Evolutionary conservation across 768 basidiomycete species (phyloP).

Genomic region (Antrodiella citrinella): DNA sequence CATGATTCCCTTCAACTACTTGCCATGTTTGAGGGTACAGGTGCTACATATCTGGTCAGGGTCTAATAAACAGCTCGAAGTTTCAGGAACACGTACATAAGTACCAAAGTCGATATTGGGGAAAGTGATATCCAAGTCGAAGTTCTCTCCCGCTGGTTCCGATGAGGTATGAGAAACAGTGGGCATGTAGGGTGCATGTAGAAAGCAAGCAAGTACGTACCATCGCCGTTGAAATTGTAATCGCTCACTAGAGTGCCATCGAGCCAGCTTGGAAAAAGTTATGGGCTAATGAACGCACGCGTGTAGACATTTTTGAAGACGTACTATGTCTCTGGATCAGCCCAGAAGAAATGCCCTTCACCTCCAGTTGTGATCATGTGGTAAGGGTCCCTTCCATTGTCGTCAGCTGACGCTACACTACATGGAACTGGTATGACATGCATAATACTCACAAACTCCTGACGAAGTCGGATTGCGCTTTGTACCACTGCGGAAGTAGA

Average conservation of each 20-base stretch:
- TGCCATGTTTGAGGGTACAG: constrained; percentile 19
- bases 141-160: constrained; percentile 46
- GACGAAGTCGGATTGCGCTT: constrained; percentile 42
- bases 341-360: constrained; percentile 49
- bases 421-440: neutral
- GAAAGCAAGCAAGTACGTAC: constrained; percentile 17
- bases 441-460: constrained; percentile 35
- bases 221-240: constrained; percentile 51
- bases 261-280: constrained; percentile 24
- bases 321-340: constrained; percentile 29
- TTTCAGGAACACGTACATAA: constrained; percentile 39
- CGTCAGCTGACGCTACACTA: neutral
- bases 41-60: constrained; percentile 15
- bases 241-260: constrained; percentile 38
- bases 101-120: constrained; percentile 49
- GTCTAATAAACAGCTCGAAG: neutral
- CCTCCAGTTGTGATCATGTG: constrained; percentile 51
- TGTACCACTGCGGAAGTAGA: constrained; percentile 42
- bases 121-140: constrained; percentile 37
- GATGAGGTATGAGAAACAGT: no score
- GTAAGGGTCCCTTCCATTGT: constrained; percentile 33
- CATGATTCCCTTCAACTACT: no score
- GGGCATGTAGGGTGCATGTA: no score
- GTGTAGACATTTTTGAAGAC: constrained; percentile 1
- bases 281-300: neutral